Evolutionary conservation across 768 basidiomycete genomes (phyloP), one percentile per base, ranked within the genome.

Genomic region (Rhizopogon vulgaris): DNA sequence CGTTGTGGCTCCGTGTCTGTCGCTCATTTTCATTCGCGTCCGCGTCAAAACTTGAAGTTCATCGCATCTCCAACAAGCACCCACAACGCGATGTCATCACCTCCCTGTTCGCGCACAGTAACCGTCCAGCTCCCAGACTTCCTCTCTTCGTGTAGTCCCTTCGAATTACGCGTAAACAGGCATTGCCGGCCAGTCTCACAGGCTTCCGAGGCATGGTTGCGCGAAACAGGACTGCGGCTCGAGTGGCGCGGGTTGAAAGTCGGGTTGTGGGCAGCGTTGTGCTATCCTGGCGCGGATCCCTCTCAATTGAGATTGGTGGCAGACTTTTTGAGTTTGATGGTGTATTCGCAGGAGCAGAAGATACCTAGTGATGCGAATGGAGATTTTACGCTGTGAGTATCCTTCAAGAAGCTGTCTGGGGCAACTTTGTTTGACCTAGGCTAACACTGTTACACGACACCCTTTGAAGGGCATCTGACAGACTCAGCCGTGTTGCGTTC

Each of bases 181-280:
- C 68, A 68, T 52, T 68, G 68, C 30, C 51, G 56, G 48, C 49
- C 34, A 28, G 62, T 62, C 47, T 66, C 68, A 4, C 57, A 46
- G 8, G 60, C 63, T 30, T 66, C 66, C 41, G 68, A 68, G 48
- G 55, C 56, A 43, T 68, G 66, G 66, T 37, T 68, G 18, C 36
- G 47, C 8, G 62, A 58, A 24, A 55, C 52, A 3, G 64, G 62
- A 6, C 30, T 68, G 38, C 18, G 32, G 18, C 54, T 56, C 56
- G 17, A 54, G 1, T 68, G 66, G 66, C 46, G 51, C 9, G 57
- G 43, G 27, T 61, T 67, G 42, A 77, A 75, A 53, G 60, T 71
- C 4, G 82, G 81, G 1, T 66, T 87, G 22, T 71, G 84, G 27
- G 80, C 79, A 1, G 71, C 80, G 1, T 71, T 83, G 1, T 83